Base-by-base conservation (phyloP, 192 early-diverging fungal species). In the Dissophora globulifera region DNA sequence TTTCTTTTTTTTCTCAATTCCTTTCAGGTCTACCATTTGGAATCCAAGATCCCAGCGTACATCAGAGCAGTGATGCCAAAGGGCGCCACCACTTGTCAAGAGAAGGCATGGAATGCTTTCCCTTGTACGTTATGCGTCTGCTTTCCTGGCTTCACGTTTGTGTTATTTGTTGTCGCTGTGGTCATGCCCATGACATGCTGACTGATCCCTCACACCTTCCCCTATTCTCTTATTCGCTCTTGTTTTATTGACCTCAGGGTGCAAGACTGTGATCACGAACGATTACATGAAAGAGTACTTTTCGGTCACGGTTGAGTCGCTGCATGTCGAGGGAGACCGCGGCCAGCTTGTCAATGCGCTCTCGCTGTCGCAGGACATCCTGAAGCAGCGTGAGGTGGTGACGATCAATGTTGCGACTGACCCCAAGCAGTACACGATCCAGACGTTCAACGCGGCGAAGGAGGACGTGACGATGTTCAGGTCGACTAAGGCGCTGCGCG, bases 61-160 rank as follows among this genome's bases (percentile, higher is more conserved):
- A 83, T 93, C 25, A 81, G 88, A 56, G 67, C 80, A 17, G n/a
- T 93, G 38, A 82, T 85, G 40, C 91, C 92, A 19, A 81, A 83
- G 51, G 88, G 86, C 6, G 78, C 91, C 4, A 82, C 92, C 57
- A 84, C 88, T 50, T 79, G 92, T 33, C 88, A 91, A 71, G 92
- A 93, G 62, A 88, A 89, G 72, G 92, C 92, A 46, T 93, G 92
- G 92, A 93, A 93, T 71, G 92, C 89, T 46, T 93, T 91, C 56
- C 92, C 92, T 8, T 87, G 89, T 78, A 66, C 59, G 71, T 59
- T 1, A 11, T 32, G 31, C 3, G n/a, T 60, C 41, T 3, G 13
- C 30, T 27, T 53, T 45, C 33, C 29, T 27, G 20, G 12, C 26
- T 32, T 7, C 5, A 3, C 11, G 31, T 22, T 65, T 19, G 23